Base-by-base conservation (phyloP, 176 grass and related monocot genomes). In the Luzula sylvatica region DNA sequence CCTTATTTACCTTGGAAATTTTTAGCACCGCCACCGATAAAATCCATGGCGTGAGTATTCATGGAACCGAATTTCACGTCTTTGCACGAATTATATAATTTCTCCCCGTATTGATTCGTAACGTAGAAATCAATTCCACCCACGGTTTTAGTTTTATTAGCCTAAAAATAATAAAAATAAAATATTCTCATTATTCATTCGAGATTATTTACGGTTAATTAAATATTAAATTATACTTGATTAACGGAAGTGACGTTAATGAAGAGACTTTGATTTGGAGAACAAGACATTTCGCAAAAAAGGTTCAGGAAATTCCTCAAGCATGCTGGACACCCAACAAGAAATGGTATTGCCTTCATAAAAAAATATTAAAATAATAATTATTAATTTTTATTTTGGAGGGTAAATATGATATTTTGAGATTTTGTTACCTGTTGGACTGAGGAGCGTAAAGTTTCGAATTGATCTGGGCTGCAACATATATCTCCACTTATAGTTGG, bases 291-390 rank as follows among this genome's bases (percentile, higher is more conserved):
- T 55, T 90, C 92, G 48, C 92, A 98, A 39, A 86, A 86, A 43
- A 80, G 71, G 73, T 98, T 98, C 50, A 96, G 72, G 65, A 96
- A 96, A 74, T 96, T 96, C 60, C 92, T 90, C 65, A 96, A 65
- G 74, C 92, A 96, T 70, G 92, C 92, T 56, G 92, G 92, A 60
- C 92, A 96, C 75, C 92, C 81, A 58, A 96, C 92, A 82, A 96
- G 84, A 86, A 96, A 88, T 46, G 92, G 92, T 73, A 96, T 58
- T 53, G 77, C 92, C 92, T 96, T 66, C 65, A 74, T 58, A 88
- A 82, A 19, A 60, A 29, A 13, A 44, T 51, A 42, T 50, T 26
- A 2, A 28, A 64, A 3, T 3, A 17, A 38, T 42, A 62, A 72
- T 38, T 53, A 42, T 80, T 53, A 11, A 43, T 62, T 17, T 65